Evolutionary conservation across 169 alveolate genomes (phyloP).

Genomic region (Babesia bovis): DNA sequence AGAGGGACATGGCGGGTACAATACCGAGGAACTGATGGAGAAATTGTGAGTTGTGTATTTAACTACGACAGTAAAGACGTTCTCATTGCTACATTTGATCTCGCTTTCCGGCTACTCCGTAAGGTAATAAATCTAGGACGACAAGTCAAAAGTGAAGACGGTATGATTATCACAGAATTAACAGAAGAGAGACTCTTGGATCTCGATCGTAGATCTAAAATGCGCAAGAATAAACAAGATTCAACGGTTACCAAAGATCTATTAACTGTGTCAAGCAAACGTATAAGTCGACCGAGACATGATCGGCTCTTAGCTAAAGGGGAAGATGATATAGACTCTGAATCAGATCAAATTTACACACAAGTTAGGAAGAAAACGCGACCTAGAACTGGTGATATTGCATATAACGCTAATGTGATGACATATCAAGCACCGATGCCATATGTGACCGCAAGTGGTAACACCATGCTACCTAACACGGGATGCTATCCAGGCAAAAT

Average conservation of each 20-base stretch:
- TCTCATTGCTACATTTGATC: conserved; percentile 45
- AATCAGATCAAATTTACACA: not conserved
- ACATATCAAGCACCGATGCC: not conserved
- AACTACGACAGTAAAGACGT: conserved; percentile 39
- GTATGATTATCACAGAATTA: conserved; percentile 31
- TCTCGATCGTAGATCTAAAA: conserved; percentile 37
- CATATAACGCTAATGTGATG: not conserved
- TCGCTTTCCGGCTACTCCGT: conserved; percentile 45
- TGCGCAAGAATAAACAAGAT: not conserved
- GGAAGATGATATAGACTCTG: conserved; percentile 2
- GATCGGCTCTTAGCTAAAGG: not conserved
- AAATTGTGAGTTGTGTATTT: conserved; percentile 43
- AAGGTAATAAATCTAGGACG: conserved; percentile 49
- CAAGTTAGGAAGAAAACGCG: conserved; percentile 10
- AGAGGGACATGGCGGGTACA: conserved; percentile 64
- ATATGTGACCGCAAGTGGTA: not conserved
- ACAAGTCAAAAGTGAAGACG: conserved; percentile 56
- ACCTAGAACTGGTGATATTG: not conserved
- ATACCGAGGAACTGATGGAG: conserved; percentile 35
- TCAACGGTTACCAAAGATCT: not conserved
- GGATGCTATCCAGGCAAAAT: conserved; percentile 17
- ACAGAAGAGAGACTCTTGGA: conserved; percentile 49
- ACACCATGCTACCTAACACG: not conserved
- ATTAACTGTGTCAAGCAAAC: not conserved
- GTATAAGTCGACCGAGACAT: conserved; percentile 10